Percentiles rank a stretch among this genome's conserved stretches.
phyloP scores from a whole-genome alignment of 106 monocot genomes.

The Iris macrosiphon region DNA sequence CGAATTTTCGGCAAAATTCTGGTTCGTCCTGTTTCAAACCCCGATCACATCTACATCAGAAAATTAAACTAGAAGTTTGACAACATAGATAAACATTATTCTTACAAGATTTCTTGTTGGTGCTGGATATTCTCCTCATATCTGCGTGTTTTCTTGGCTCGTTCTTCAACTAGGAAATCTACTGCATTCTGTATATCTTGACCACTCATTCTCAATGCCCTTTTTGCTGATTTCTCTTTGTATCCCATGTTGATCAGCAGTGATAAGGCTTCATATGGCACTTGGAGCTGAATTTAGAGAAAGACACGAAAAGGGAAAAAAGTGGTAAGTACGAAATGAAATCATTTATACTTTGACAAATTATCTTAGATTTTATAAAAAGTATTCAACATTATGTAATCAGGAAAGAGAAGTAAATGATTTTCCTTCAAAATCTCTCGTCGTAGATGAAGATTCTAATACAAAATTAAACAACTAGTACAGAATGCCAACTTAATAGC shows the following conservation, averaged over 20 bases:
- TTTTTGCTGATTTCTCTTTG: slow-evolving; percentile 62
- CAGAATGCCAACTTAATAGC: background rate
- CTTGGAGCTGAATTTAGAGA: slow-evolving; percentile 78
- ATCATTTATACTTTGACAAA: no score
- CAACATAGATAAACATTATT: background rate
- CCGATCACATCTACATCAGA: no score
- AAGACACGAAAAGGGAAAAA: slow-evolving; percentile 3
- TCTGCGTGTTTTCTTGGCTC: slow-evolving; percentile 47
- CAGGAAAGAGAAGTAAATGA: no score
- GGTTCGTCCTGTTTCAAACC: no score
- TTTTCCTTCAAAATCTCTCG: no score
- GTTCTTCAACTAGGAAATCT: slow-evolving; percentile 78
- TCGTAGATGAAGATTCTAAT: background rate
- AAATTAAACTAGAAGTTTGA: background rate
- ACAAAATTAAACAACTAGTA: background rate
- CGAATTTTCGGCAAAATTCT: no score
- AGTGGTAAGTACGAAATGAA: no score
- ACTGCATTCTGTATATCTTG: slow-evolving; percentile 78
- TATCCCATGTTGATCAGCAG: slow-evolving; percentile 88
- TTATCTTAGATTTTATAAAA: background rate
- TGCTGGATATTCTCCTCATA: slow-evolving; percentile 43
- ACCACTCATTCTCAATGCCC: slow-evolving; percentile 77
- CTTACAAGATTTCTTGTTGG: slow-evolving; percentile 59
- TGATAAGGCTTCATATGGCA: slow-evolving; percentile 76
- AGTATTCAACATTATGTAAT: background rate